These are phyloP conservation scores for Coemansia interrupta DNA, from an alignment of 192 early-diverging fungal species.

Conservation along the genomic window DNA sequence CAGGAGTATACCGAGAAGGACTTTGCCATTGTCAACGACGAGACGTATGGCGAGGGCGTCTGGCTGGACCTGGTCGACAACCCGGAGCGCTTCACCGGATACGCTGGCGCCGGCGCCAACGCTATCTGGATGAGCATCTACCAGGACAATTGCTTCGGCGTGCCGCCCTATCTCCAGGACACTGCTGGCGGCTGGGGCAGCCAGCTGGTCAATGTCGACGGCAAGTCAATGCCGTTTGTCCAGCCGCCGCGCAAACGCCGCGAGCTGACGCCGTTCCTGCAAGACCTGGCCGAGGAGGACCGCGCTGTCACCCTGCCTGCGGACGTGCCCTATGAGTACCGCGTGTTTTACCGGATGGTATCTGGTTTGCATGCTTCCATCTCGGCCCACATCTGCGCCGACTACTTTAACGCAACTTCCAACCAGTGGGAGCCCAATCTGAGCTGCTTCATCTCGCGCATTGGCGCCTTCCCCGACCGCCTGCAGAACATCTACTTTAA, in stretches of 20 bases:
- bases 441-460: conserved; percentile 85
- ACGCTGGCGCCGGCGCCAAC: conserved; percentile 80
- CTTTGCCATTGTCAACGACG: conserved; percentile 87
- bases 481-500: conserved; percentile 95
- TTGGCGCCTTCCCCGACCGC: conserved; percentile 85
- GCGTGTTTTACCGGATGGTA: conserved; percentile 37
- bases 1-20: conserved; percentile 70
- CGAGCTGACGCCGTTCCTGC: conserved; percentile 53
- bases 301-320: conserved; percentile 47
- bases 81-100: conserved; percentile 96
- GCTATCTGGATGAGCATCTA: conserved; percentile 97
- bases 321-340: conserved; percentile 47
- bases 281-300: conserved; percentile 54
- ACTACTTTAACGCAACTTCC: conserved; percentile 85
- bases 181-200: conserved; percentile 56
- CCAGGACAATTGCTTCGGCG: conserved; percentile 93
- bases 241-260: conserved; percentile 49
- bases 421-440: conserved; percentile 88
- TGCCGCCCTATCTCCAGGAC: conserved; percentile 57
- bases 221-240: conserved; percentile 50
- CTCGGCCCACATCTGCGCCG: conserved; percentile 94
- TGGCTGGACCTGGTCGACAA: conserved; percentile 90
- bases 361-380: conserved; percentile 92
- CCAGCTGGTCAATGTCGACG: conserved; percentile 44
- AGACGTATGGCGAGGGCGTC: conserved; percentile 63